Conservation (phyloP, 2,329 filamentous ascomycete genomes). For the Botrytis cinerea region DNA sequence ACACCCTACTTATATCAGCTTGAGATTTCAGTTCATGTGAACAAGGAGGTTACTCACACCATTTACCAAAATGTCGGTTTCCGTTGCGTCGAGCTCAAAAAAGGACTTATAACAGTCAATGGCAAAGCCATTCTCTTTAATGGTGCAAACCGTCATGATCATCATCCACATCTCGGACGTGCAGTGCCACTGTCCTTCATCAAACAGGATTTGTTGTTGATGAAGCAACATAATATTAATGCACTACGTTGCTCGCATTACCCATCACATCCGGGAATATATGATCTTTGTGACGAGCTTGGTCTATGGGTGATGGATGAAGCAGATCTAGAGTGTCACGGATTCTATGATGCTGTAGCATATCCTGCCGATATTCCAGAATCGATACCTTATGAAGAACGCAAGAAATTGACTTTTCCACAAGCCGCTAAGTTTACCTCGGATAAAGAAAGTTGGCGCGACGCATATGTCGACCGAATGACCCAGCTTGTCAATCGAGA, state of each 20-base stretch:
- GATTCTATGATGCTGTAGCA: slow-evolving; percentile 47
- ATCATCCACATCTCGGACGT: slow-evolving; percentile 46
- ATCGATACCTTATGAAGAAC: slow-evolving; percentile 59
- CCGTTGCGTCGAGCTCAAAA: slow-evolving; percentile 61
- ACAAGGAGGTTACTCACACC: slow-evolving; percentile 42
- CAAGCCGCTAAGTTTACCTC: slow-evolving; percentile 60
- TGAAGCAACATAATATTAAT: slow-evolving; percentile 73
- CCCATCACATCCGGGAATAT: slow-evolving; percentile 60
- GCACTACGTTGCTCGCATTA: slow-evolving; percentile 70
- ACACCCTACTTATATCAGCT: slow-evolving; percentile 62
- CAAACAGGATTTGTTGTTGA: slow-evolving; percentile 61
- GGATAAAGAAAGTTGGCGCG: slow-evolving; percentile 61
- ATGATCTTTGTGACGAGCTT: slow-evolving; percentile 64
- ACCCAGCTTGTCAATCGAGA: slow-evolving; percentile 65
- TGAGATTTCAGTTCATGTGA: slow-evolving; percentile 46
- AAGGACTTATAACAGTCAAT: slow-evolving; percentile 63
- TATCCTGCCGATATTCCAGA: slow-evolving; percentile 55
- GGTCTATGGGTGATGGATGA: slow-evolving; percentile 63
- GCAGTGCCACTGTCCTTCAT: slow-evolving; percentile 57
- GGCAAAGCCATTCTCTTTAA: slow-evolving; percentile 61
- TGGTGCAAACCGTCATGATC: slow-evolving; percentile 66
- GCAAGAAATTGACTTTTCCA: slow-evolving; percentile 57
- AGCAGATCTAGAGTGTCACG: slow-evolving; percentile 56
- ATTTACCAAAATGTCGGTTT: slow-evolving; percentile 60
- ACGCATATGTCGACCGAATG: slow-evolving; percentile 68